Base-by-base conservation (phyloP, 257 asterid species). In the Craterostigma plantagineum region DNA sequence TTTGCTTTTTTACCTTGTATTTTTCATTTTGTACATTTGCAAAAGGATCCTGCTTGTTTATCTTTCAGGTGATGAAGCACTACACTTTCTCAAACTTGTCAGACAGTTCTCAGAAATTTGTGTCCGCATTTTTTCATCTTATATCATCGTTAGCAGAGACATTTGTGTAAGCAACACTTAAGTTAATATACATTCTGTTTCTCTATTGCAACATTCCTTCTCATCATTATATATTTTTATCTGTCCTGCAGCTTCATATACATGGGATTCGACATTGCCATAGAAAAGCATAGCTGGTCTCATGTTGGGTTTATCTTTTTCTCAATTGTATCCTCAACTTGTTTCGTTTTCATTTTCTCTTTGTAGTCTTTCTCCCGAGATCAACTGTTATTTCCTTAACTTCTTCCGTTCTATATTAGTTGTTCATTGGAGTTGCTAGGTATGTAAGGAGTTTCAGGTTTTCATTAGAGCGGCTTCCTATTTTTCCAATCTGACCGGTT, bases 211-310 rank as follows among this genome's bases (percentile, higher is more conserved):
- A 50, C 54, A 39, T 45, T 52, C 45, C 58, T 50, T 15, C 6
- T 23, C 30, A 23, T 23, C 30, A 23, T 2, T 23, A 23, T 23
- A 23, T 55, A 14, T 40, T 45, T 54, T 41, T 44, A 38, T 53
- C 46, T 53, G 14, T 60, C 49, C 17, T 64, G 74, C 86, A 87
- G 98, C 62, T 90, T 90, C 63, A 83, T 90, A 61, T 90, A 90
- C 66, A 82, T 87, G 98, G 98, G 98, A 41, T 75, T 87, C 54
- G 95, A 82, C 72, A 90, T 90, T 55, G 98, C 91, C 57, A 82
- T 90, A 90, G 95, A 90, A 59, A 71, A 79, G 53, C 95, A 83
- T 72, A 82, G 98, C 75, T 83, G 93, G 98, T 79, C 95, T 45
- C 95, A 90, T 55, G 51, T 83, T 67, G 98, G 98, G 70, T 90